Base-by-base conservation (phyloP, 1,284 basidiomycete species). In the Ustanciosporium gigantosporum region DNA sequence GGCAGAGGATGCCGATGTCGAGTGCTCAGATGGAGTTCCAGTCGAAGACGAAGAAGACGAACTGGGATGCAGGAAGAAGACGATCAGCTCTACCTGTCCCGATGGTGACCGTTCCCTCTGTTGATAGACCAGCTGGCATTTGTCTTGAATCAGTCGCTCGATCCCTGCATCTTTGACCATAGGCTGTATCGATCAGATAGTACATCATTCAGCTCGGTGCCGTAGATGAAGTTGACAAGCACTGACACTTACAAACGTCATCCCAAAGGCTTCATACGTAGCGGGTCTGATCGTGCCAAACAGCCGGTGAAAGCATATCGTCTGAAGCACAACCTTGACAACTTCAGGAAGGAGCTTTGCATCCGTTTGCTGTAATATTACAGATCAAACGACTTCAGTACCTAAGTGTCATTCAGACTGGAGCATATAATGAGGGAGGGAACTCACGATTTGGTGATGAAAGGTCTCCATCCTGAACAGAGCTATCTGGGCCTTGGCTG, bases 271-370 rank as follows among this genome's bases (percentile, higher is more conserved):
- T 8, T 44, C 25, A 34, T 49, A n/a, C 15, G 32, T 35, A 5
- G 37, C 45, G 2, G 59, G 59, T 21, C 43, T 24, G 16, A 62
- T 19, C 2, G 59, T 62, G 3, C 59, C 59, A 19, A 62, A 25
- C 7, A 57, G 43, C 6, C 59, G 31, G 31, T 62, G 53, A 42
- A 62, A 62, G 41, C 52, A 52, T 5, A 62, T 62, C 9, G 49
- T 25, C 25, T 62, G 59, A 27, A 62, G 38, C 14, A 52, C 42
- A 16, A 35, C 41, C 8, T 36, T 31, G 2, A 48, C 53, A 0
- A 40, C 41, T 22, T 43, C 36, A 14, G 42, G 17, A 4, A 62
- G 15, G 8, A 57, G 36, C 22, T 36, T 22, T 13, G 23, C n/a
- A 7, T 47, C 37, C 36, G 32, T 19, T 19, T 9, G 9, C 32